Evolutionary conservation across 2,329 filamentous ascomycete genomes (phyloP), one percentile per base, ranked within the genome.

Genomic region (Cordyceps militaris): DNA sequence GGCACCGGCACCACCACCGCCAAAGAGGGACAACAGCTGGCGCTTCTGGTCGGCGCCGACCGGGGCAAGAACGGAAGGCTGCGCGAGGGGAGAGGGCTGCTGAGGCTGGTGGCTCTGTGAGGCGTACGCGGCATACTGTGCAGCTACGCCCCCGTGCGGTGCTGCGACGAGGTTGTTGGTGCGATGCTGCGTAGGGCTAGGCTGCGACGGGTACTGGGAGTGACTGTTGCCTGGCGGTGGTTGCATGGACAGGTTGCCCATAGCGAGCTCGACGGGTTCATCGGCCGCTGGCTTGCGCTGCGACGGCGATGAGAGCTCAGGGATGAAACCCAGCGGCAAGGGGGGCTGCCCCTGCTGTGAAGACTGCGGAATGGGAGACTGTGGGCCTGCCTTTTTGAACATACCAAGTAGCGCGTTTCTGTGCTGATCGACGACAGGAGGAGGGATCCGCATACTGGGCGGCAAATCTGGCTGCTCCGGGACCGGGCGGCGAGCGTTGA

Each of bases 11-110:
- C 19, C 19, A 16, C 23, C 40, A 44, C 30, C 54, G 21, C 81
- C 79, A 65, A 89, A 88, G 1, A 89, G 77, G 5, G 85, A 87
- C 13, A 89, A 74, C 4, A 81, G 71, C 57, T 74, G 71, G 46
- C 74, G 73, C 61, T 69, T 74, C 55, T 80, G 77, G 42, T 73
- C 80, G 21, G 60, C 69, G 65, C 58, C 65, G 26, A 9, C 56
- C 21, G 38, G 36, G 3, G 11, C 26, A 6, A 32, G 52, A 14
- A 21, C 42, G 13, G 40, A 30, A 3, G 28, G 56, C 30, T 53
- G 42, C 11, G 51, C 51, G 30, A 42, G 44, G 6, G 43, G 57
- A 16, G 57, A 48, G 21, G 50, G 44, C 61, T 73, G 56, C 56
- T 58, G 56, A 10, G 48, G 43, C 32, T 49, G 49, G 19, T 54